Evolutionary conservation across 352 stramenopile species (phyloP).

Genomic region (Globisporangium okanoganense): DNA sequence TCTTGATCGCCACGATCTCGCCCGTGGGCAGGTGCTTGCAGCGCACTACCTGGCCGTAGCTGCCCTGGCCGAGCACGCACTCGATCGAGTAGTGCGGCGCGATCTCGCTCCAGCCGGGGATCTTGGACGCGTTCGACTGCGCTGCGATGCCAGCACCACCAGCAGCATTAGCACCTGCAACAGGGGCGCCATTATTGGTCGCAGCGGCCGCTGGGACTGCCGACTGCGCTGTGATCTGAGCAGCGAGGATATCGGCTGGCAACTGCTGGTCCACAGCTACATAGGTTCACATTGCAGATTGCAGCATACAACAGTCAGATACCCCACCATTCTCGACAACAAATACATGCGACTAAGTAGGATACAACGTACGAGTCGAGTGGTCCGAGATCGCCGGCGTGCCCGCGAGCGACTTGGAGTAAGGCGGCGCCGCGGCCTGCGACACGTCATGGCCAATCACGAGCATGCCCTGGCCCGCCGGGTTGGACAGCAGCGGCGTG

Average conservation of each 20-base stretch:
- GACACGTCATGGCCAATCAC: slow-evolving; percentile 72
- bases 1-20: slow-evolving; percentile 88
- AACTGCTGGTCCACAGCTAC: slow-evolving; percentile 10
- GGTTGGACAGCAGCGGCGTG: slow-evolving; percentile 70
- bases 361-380: slow-evolving; percentile 34
- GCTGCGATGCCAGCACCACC: slow-evolving; percentile 15
- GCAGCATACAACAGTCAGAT: not conserved
- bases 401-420: slow-evolving; percentile 41
- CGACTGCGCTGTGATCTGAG: not conserved
- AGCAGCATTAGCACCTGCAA: not conserved
- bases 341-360: not conserved
- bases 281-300: slow-evolving; percentile 6
- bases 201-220: not conserved
- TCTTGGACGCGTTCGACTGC: slow-evolving; percentile 65
- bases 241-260: slow-evolving; percentile 5
- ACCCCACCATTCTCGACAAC: not conserved
- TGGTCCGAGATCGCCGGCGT: slow-evolving; percentile 53
- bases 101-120: slow-evolving; percentile 80
- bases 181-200: not conserved
- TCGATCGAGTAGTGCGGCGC: slow-evolving; percentile 83
- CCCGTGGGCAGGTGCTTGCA: slow-evolving; percentile 87
- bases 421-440: slow-evolving; percentile 37
- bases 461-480: slow-evolving; percentile 74
- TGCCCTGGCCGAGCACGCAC: slow-evolving; percentile 79
- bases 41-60: slow-evolving; percentile 83